Base-by-base conservation (phyloP, 352 stramenopile species). In the Globisporangium sylvaticum region DNA sequence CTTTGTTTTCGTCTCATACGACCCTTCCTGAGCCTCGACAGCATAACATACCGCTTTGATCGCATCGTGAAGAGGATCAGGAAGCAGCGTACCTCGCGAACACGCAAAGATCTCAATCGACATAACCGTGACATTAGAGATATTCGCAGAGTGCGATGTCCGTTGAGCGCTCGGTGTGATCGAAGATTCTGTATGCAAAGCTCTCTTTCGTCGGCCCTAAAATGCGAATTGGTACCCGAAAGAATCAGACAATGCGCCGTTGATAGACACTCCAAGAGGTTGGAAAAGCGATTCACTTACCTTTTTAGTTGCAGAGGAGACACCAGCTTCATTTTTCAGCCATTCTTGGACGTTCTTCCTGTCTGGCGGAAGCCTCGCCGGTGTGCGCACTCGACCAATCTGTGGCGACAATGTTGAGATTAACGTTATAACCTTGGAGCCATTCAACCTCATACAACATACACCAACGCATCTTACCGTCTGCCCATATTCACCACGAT, bases 101-200 rank as follows among this genome's bases (percentile, higher is more conserved):
- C 67, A 66, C 0, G 81, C 80, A 69, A 88, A 87, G 9, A 94
- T 65, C 62, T 97, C 89, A 29, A 97, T 65, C 8, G 87, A 94
- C 22, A 97, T 54, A 27, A 92, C 71, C 2, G 88, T 96, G 14
- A 97, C 59, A 66, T 94, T 95, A 4, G 84, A 90, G 25, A 78
- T 70, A 20, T 76, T 72, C 0, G 74, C 64, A 25, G 65, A 72
- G 0, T 74, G 73, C 1, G 55, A 27, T 15, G 70, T 53, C 29
- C 64, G 58, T 46, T 60, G 67, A 7, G 46, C 44, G 24, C 42
- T 68, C 25, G 52, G 42, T 4, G 61, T 52, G 20, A 31, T 56
- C 29, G 37, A 69, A 46, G 44, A 31, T 12, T 58, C 37, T 10
- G 6, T 22, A 10, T 55, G 62, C 32, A 52, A 20, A 20, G 20